phyloP scores from a whole-genome alignment of 129 eudicot genomes.

The Gnaphalium uliginosum region DNA sequence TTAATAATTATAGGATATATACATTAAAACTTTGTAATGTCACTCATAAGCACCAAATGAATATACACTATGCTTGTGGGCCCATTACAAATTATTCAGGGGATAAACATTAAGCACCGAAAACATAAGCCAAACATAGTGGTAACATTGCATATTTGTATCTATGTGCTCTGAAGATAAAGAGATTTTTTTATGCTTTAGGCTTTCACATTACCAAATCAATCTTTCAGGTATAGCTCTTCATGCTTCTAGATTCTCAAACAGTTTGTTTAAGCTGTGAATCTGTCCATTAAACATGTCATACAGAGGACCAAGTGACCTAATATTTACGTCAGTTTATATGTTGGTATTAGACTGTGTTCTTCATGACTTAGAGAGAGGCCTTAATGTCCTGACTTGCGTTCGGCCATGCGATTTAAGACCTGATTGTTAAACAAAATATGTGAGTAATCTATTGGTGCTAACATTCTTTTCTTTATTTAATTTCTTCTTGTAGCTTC shows the following conservation, averaged over 20 bases:
- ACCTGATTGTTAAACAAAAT: background rate
- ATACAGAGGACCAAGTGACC: constrained; percentile 1
- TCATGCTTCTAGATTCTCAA: constrained; percentile 8
- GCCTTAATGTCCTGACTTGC: background rate
- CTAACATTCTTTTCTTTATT: constrained; percentile 21
- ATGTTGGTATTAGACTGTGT: background rate
- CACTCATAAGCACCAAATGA: no score
- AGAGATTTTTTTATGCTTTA: background rate
- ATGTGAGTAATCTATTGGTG: background rate
- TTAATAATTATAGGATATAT: background rate
- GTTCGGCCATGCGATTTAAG: background rate
- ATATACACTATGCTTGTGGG: constrained; percentile 22
- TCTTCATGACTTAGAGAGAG: constrained; percentile 8
- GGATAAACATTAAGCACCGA: constrained; percentile 8
- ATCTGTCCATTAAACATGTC: background rate
- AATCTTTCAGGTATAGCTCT: background rate
- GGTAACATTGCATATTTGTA: constrained; percentile 1
- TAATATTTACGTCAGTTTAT: background rate
- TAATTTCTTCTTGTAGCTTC: constrained; percentile 48
- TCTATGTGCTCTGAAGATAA: background rate
- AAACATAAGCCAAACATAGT: background rate
- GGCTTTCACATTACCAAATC: background rate
- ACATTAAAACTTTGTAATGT: background rate
- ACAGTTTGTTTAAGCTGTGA: constrained; percentile 1
- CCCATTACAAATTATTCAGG: background rate